Evolutionary conservation across 768 basidiomycete species (phyloP).

Genomic region (Gymnopilus dilepis): DNA sequence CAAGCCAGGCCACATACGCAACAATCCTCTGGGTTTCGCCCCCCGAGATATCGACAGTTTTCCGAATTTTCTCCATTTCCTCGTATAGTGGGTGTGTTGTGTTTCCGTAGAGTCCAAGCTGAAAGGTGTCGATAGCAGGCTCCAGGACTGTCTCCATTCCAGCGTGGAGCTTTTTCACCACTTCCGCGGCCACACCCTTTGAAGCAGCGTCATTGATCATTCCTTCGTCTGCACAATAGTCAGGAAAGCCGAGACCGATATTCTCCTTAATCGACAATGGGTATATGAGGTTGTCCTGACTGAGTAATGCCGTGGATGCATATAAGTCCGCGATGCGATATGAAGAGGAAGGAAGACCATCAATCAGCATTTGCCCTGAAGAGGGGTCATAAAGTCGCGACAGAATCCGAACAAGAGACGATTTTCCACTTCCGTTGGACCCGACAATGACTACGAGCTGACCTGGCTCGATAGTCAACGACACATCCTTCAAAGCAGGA

Average conservation of each 20-base stretch:
- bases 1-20: conserved; percentile 42
- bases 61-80: conserved; percentile 30
- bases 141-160: conserved; percentile 47
- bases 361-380: conserved; percentile 48
- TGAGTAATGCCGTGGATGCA: conserved; percentile 49
- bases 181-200: conserved; percentile 45
- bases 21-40: conserved; percentile 56
- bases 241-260: conserved; percentile 39
- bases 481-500: conserved; percentile 44
- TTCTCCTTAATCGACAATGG: conserved; percentile 51
- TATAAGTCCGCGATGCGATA: conserved; percentile 49
- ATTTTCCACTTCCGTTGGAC: conserved; percentile 60
- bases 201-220: conserved; percentile 39
- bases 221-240: conserved; percentile 19
- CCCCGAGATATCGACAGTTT: conserved; percentile 40
- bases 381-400: conserved; percentile 53
- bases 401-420: conserved; percentile 56
- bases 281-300: conserved; percentile 54
- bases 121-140: conserved; percentile 30
- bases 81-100: conserved; percentile 31
- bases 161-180: conserved; percentile 43
- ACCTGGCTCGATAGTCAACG: conserved; percentile 49
- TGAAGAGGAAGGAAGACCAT: conserved; percentile 41
- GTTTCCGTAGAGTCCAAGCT: conserved; percentile 38
- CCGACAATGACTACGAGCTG: conserved; percentile 63